phyloP scores from a whole-genome alignment of 495 filamentous ascomycete species.

The Diplogelasinospora grovesii region DNA sequence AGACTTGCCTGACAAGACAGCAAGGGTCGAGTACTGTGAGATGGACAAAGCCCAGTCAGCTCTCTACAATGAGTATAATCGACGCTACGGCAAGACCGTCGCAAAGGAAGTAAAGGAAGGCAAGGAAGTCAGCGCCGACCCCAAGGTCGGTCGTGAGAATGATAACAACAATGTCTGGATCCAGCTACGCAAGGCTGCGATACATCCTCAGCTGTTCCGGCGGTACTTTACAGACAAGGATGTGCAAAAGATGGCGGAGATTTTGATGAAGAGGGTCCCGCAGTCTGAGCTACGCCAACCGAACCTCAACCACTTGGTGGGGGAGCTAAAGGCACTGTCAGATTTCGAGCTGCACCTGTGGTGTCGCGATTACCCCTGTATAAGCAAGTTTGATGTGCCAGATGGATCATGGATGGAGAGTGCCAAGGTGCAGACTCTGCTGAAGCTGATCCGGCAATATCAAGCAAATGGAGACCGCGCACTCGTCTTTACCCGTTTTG shows the following conservation, averaged over 20 bases:
- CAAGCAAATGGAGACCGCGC: constrained; percentile 78
- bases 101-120: constrained; percentile 46
- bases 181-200: constrained; percentile 84
- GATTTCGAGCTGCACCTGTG: constrained; percentile 81
- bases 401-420: constrained; percentile 81
- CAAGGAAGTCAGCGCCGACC: constrained; percentile 31
- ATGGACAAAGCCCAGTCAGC: constrained; percentile 61
- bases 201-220: constrained; percentile 84
- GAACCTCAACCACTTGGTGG: constrained; percentile 58
- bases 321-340: constrained; percentile 63
- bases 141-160: constrained; percentile 32
- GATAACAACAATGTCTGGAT: constrained; percentile 71
- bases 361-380: constrained; percentile 64
- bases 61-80: constrained; percentile 57
- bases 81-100: constrained; percentile 35
- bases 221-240: constrained; percentile 66
- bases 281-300: constrained; percentile 39
- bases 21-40: constrained; percentile 68
- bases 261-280: constrained; percentile 53
- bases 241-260: constrained; percentile 70
- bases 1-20: constrained; percentile 76
- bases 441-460: constrained; percentile 63
- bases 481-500: constrained; percentile 88
- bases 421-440: constrained; percentile 79
- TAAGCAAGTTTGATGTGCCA: constrained; percentile 63